Conservation (phyloP, 2,329 filamentous ascomycete genomes). For the Claviceps sp. region DNA sequence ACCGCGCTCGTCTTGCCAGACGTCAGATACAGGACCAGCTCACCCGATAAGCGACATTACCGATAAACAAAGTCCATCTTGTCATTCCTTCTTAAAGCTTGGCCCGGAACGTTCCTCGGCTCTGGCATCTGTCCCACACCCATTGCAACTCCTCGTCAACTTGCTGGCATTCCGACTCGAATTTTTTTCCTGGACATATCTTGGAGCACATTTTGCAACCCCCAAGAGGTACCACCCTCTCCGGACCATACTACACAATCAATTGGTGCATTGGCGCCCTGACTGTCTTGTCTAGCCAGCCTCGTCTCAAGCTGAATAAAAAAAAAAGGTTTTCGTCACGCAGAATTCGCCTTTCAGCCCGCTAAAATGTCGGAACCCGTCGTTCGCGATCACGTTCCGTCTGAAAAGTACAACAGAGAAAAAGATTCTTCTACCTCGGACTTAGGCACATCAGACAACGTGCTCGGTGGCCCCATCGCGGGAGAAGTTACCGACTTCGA, state of each 20-base stretch:
- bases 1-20: neutral
- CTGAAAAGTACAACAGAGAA: conserved; percentile 1
- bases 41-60: neutral
- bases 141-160: neutral
- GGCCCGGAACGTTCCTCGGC: neutral
- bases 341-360: neutral
- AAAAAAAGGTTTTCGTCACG: no score
- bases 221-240: neutral
- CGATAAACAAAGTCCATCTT: neutral
- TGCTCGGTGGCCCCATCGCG: conserved; percentile 14
- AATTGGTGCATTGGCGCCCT: neutral
- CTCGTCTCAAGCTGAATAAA: no score
- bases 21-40: neutral
- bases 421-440: conserved; percentile 5
- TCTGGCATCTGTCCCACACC: neutral
- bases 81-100: neutral
- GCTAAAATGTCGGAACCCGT: conserved; percentile 4
- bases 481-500: conserved; percentile 26
- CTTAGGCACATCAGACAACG: conserved; percentile 11
- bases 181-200: neutral
- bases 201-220: neutral
- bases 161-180: neutral
- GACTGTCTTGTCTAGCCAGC: neutral
- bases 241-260: neutral
- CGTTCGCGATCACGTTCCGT: conserved; percentile 4